Percentiles rank a stretch among this genome's conserved stretches.
Evolutionary conservation across 1,139 yeast genomes (phyloP).

Genomic region (Sugiyamaella novakii): DNA sequence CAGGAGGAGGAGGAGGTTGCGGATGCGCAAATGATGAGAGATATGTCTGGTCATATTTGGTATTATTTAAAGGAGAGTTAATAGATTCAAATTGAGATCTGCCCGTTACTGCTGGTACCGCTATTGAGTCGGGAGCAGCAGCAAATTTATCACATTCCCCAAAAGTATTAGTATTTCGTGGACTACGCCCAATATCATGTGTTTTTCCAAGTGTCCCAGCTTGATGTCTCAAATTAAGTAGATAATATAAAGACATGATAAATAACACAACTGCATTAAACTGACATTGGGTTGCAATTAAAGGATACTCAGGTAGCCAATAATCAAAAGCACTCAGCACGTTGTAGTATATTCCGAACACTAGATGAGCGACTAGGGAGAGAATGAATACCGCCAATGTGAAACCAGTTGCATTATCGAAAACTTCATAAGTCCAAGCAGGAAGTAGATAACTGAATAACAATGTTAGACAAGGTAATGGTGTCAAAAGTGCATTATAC

Average conservation of each 20-base stretch:
- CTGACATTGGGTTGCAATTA: slow-evolving; percentile 5
- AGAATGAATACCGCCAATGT: slow-evolving; percentile 1
- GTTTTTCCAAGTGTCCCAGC: too few species aligned
- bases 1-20: too few species aligned
- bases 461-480: slow-evolving; percentile 13
- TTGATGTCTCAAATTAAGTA: slow-evolving; percentile 1
- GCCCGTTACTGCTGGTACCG: too few species aligned
- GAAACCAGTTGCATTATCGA: neutral
- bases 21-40: too few species aligned
- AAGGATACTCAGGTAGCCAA: slow-evolving; percentile 10
- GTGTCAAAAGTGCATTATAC: slow-evolving; percentile 5
- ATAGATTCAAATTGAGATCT: too few species aligned
- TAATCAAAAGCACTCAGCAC: slow-evolving; percentile 4
- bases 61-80: too few species aligned
- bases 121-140: too few species aligned
- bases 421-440: slow-evolving; percentile 3
- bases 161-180: too few species aligned
- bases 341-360: slow-evolving; percentile 12
- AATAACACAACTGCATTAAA: slow-evolving; percentile 5
- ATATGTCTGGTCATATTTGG: too few species aligned
- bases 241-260: slow-evolving; percentile 1
- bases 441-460: slow-evolving; percentile 4
- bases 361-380: slow-evolving; percentile 7
- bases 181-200: too few species aligned
- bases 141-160: too few species aligned